Conservation (phyloP, 441 rosid genomes). For the Populus hybrid region DNA sequence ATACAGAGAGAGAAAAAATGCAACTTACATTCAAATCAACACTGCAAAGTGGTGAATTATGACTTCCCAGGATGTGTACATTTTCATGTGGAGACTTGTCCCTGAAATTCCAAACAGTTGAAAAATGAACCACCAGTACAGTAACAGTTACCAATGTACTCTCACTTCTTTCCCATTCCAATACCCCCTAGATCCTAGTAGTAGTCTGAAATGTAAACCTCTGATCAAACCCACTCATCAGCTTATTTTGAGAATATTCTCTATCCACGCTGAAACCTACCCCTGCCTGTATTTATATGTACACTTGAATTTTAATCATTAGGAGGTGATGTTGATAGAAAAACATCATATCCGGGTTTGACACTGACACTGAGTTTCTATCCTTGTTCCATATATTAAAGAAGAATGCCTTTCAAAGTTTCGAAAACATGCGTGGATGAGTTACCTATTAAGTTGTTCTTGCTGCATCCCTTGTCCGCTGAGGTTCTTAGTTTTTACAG, state of each 20-base stretch:
- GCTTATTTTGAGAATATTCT: constrained; percentile 5
- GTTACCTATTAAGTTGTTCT: constrained; percentile 65
- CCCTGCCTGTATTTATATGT: background rate
- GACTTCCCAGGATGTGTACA: constrained; percentile 51
- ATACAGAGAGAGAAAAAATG: constrained; percentile 6
- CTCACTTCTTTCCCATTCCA: background rate
- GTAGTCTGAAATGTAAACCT: background rate
- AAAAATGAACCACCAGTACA: constrained; percentile 15
- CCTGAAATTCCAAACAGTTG: constrained; percentile 46
- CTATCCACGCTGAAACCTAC: constrained; percentile 4
- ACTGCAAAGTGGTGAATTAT: constrained; percentile 59
- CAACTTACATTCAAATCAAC: constrained; percentile 66
- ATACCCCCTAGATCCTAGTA: background rate
- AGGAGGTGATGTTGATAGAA: background rate
- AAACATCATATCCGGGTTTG: background rate
- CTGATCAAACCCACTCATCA: background rate
- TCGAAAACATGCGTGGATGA: constrained; percentile 2
- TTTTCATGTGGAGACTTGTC: constrained; percentile 60
- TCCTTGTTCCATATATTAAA: background rate
- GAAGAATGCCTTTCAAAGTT: background rate
- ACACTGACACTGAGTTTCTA: background rate
- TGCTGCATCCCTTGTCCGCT: constrained; percentile 47
- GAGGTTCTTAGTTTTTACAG: constrained; percentile 41
- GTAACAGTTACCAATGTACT: background rate
- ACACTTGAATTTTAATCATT: constrained; percentile 16